Conservation (phyloP, 2,329 filamentous ascomycete species). For the Laburnicola sp. region DNA sequence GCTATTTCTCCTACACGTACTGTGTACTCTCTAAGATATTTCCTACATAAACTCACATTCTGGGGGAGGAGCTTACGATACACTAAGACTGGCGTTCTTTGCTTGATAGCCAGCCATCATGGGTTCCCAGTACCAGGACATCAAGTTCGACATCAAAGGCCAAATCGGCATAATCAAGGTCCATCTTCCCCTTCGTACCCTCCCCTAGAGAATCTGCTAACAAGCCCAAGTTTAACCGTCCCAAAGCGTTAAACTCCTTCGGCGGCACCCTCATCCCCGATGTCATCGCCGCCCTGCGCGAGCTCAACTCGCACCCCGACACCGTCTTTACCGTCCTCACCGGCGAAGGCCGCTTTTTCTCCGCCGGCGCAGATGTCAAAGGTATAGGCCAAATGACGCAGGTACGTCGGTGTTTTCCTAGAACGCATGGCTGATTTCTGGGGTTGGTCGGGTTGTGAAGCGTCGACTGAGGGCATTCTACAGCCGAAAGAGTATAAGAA, state of each 20-base stretch:
- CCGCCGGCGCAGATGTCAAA: constrained; percentile 54
- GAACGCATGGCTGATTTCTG: neutral
- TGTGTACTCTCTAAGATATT: neutral
- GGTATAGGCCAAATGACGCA: constrained; percentile 22
- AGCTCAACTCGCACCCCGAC: constrained; percentile 52
- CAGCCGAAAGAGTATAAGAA: constrained; percentile 25
- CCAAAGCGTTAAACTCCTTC: constrained; percentile 54
- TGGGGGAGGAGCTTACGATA: too few relatives aligned
- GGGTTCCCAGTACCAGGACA: constrained; percentile 45
- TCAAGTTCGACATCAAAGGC: constrained; percentile 49
- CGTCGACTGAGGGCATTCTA: constrained; percentile 15
- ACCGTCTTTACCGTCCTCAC: constrained; percentile 57
- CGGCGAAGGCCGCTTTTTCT: constrained; percentile 56
- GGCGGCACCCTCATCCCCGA: constrained; percentile 52
- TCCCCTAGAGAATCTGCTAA: neutral
- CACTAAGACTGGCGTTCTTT: neutral
- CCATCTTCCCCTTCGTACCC: neutral
- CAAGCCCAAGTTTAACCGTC: constrained; percentile 50
- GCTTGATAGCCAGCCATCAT: constrained; percentile 16
- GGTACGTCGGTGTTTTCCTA: constrained; percentile 14
- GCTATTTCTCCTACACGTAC: neutral
- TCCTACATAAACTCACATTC: neutral
- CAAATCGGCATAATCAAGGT: constrained; percentile 56
- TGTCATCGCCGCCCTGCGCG: constrained; percentile 49
- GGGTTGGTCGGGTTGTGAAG: neutral